Evolutionary conservation across 805 yeast species (phyloP).

Genomic region (Nakazawaea wyomingensis): DNA sequence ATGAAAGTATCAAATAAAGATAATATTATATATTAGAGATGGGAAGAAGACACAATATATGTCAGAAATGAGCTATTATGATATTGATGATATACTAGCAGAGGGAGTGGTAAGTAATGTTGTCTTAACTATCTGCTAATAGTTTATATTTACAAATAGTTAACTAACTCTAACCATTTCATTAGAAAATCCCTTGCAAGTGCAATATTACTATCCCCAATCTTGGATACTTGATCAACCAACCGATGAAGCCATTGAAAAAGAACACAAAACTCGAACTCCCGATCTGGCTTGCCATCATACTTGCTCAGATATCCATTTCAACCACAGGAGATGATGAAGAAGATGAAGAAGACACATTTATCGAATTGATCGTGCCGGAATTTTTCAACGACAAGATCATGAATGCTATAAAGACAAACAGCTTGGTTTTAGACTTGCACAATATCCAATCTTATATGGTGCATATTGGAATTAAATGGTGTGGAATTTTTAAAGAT

Average conservation of each 20-base stretch:
- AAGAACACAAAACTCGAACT: slow-evolving; percentile 65
- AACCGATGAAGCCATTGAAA: slow-evolving; percentile 56
- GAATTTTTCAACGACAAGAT: slow-evolving; percentile 61
- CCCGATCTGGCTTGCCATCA: slow-evolving; percentile 86
- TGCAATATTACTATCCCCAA: slow-evolving; percentile 80
- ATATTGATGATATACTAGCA: slow-evolving; percentile 70
- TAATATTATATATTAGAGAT: neutral
- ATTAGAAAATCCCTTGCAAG: slow-evolving; percentile 64
- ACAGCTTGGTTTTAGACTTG: slow-evolving; percentile 59
- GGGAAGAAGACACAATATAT: neutral
- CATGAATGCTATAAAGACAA: slow-evolving; percentile 76
- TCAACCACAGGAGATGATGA: slow-evolving; percentile 25
- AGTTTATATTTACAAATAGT: neutral
- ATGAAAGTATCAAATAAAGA: neutral
- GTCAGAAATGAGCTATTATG: slow-evolving; percentile 50
- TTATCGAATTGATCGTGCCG: slow-evolving; percentile 67
- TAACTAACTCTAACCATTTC: neutral
- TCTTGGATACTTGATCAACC: slow-evolving; percentile 80
- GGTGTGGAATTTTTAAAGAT: slow-evolving; percentile 73
- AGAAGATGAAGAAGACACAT: slow-evolving; percentile 35
- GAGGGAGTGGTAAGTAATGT: slow-evolving; percentile 50
- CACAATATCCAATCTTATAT: slow-evolving; percentile 63
- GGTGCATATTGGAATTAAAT: slow-evolving; percentile 64
- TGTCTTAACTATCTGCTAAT: too few relatives aligned
- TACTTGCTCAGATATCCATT: slow-evolving; percentile 49